Percentiles rank a stretch among this genome's conserved stretches.
Conservation (phyloP, 2,329 filamentous ascomycete species). For the Fragosphaeria purpurea region DNA sequence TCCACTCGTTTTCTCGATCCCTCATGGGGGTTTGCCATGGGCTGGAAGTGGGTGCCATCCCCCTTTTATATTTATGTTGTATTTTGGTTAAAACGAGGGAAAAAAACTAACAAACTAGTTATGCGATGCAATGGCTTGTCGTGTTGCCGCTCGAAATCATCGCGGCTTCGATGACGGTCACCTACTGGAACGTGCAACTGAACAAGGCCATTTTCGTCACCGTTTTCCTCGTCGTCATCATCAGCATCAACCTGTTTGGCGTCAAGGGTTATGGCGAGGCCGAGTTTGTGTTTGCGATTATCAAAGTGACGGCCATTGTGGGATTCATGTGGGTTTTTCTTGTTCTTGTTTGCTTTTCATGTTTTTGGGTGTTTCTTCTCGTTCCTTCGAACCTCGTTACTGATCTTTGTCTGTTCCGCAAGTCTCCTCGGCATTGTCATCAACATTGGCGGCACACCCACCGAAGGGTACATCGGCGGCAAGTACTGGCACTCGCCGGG, state of each 20-base stretch:
- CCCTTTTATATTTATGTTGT: background rate
- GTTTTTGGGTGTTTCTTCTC: background rate
- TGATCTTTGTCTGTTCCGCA: background rate
- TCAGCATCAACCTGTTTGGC: conserved; percentile 77
- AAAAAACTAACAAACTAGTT: conserved; percentile 36
- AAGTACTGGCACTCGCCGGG: conserved; percentile 69
- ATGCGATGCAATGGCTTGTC: conserved; percentile 79
- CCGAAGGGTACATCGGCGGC: conserved; percentile 69
- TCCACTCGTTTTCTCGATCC: conserved; percentile 88
- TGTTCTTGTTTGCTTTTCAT: conserved; percentile 7
- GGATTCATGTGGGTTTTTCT: conserved; percentile 63
- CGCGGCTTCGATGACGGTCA: conserved; percentile 72
- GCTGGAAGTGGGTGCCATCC: conserved; percentile 61
- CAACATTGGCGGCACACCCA: conserved; percentile 68
- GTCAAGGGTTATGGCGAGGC: conserved; percentile 84
- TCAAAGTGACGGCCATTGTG: conserved; percentile 80
- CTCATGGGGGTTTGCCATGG: conserved; percentile 92
- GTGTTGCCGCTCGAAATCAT: conserved; percentile 79
- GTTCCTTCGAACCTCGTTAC: background rate
- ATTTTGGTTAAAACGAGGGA: too few relatives aligned
- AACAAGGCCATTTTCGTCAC: conserved; percentile 69
- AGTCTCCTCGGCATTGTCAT: conserved; percentile 78
- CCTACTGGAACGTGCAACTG: conserved; percentile 62
- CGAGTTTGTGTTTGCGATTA: conserved; percentile 75
- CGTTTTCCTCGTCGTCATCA: conserved; percentile 67